A percentile compares a stretch with the other conserved stretches of the same genome.
These are phyloP conservation scores for Licmophora abbreviata DNA, from an alignment of 108 stramenopile genomes.

Conservation along the genomic window DNA sequence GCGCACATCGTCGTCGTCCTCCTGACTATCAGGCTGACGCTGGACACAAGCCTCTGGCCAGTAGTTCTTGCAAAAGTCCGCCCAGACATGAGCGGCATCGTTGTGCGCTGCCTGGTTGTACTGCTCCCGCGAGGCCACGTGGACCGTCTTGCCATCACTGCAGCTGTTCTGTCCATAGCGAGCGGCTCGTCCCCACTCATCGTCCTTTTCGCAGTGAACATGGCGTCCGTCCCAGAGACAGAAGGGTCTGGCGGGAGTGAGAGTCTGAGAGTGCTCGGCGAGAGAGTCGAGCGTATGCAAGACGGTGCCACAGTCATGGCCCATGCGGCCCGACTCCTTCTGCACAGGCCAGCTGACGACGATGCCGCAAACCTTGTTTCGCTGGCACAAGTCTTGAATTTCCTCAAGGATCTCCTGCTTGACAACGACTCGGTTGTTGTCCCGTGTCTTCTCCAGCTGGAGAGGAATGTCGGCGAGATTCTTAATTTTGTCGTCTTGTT, in stretches of 20 bases:
- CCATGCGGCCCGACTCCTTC: constrained; percentile 14
- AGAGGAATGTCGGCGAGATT: too few species aligned
- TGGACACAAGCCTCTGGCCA: constrained; percentile 16
- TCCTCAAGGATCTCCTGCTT: too few species aligned
- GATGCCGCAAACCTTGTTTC: constrained; percentile 28
- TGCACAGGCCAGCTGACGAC: constrained; percentile 34
- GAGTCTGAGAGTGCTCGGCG: constrained; percentile 3
- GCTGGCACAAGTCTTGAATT: constrained; percentile 13
- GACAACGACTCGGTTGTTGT: too few species aligned
- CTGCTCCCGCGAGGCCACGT: constrained; percentile 19
- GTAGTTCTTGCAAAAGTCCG: constrained; percentile 22
- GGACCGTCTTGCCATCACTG: constrained; percentile 5
- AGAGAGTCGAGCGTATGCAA: constrained; percentile 23
- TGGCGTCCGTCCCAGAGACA: constrained; percentile 28
- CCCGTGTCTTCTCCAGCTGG: too few species aligned
- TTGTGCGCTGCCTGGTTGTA: constrained; percentile 20
- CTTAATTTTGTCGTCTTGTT: too few species aligned
- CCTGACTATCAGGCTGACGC: neutral
- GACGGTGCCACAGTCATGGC: constrained; percentile 25
- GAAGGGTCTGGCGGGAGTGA: constrained; percentile 11
- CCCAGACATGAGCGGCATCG: constrained; percentile 14
- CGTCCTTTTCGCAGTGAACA: constrained; percentile 4
- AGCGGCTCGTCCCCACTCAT: constrained; percentile 23
- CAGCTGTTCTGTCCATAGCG: constrained; percentile 4
- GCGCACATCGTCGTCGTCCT: neutral